Conservation (phyloP, 2,329 filamentous ascomycete species). For the Exophiala oligosperma region DNA sequence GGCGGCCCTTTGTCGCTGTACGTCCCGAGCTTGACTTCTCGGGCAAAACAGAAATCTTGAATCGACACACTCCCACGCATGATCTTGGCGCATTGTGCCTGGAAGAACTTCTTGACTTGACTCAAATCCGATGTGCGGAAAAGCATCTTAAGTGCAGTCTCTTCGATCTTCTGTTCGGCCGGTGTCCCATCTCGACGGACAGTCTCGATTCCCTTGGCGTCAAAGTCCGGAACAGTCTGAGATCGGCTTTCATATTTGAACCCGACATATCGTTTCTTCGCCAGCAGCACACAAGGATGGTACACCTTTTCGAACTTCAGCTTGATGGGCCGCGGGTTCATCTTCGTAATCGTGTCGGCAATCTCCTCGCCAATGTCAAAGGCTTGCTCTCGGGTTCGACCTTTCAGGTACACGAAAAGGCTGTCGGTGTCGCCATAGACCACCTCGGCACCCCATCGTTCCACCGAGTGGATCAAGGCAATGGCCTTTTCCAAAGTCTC, state of each 20-base stretch:
- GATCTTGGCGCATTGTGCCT: constrained; percentile 86
- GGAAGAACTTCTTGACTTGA: constrained; percentile 86
- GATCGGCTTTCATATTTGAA: constrained; percentile 86
- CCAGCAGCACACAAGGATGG: constrained; percentile 86
- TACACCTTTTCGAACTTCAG: constrained; percentile 99
- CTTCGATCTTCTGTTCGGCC: constrained; percentile 94
- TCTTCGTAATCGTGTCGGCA: constrained; percentile 77
- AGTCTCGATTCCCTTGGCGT: constrained; percentile 98
- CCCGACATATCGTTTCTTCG: constrained; percentile 97
- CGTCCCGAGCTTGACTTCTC: constrained; percentile 84
- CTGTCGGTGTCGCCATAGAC: constrained; percentile 98
- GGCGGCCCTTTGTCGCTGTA: constrained; percentile 79
- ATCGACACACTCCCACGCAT: constrained; percentile 85
- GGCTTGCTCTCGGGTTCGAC: constrained; percentile 81
- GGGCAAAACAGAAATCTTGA: constrained; percentile 94
- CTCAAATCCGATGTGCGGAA: constrained; percentile 90
- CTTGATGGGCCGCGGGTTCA: constrained; percentile 89
- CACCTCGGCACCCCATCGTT: constrained; percentile 89
- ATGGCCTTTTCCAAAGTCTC: constrained; percentile 95
- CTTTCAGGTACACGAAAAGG: constrained; percentile 85
- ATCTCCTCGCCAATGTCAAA: constrained; percentile 94
- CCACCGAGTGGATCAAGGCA: constrained; percentile 83
- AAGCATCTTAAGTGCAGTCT: constrained; percentile 82
- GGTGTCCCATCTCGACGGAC: constrained; percentile 93
- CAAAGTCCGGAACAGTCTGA: constrained; percentile 82